Base-by-base conservation (phyloP, 2,329 filamentous ascomycete species). In the Orbilia javanica region DNA sequence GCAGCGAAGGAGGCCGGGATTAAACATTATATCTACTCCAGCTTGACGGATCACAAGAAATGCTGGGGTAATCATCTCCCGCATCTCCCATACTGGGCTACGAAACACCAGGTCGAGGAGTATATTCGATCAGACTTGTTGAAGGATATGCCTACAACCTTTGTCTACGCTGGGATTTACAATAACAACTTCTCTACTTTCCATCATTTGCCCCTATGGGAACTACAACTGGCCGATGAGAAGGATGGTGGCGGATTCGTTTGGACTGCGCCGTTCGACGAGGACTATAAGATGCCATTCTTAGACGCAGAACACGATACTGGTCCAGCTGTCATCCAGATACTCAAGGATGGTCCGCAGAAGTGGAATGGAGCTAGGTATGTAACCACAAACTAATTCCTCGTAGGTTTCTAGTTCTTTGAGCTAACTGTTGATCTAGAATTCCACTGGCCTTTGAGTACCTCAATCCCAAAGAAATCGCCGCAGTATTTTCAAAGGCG, bases 181-280 rank as follows among this genome's bases (percentile, higher is more conserved):
- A 97, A 98, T 87, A 98, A 98, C 85, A 98, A 99, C 84, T 99
- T 98, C 85, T 98, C 95, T 31, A 96, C 93, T 55, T 98, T 97
- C 83, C 73, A 77, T 42, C 73, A 77, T 55, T 48, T 77, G 46
- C 96, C 96, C 0, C 88, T 98, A 3, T 98, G 98, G 86, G 73
- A 77, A 42, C 66, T 77, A 13, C 96, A 94, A 85, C 97, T 97
- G 92, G 93, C 96, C 80, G 86, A 97, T 55, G 90, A 93, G 84
- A 84, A 87, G 0, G 93, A 97, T 82, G 94, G 93, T 18, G 70
- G 67, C 20, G 78, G 73, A 27, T 97, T 97, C 83, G 86, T 91
- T 74, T 98, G 96, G 96, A 90, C 93, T 83, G 95, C 95, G 1
- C 96, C 96, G 0, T 98, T 98, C 84, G 93, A 97, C 82, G 92